phyloP scores from a whole-genome alignment of 345 rosid genomes.

The Capsella bursapastoris region DNA sequence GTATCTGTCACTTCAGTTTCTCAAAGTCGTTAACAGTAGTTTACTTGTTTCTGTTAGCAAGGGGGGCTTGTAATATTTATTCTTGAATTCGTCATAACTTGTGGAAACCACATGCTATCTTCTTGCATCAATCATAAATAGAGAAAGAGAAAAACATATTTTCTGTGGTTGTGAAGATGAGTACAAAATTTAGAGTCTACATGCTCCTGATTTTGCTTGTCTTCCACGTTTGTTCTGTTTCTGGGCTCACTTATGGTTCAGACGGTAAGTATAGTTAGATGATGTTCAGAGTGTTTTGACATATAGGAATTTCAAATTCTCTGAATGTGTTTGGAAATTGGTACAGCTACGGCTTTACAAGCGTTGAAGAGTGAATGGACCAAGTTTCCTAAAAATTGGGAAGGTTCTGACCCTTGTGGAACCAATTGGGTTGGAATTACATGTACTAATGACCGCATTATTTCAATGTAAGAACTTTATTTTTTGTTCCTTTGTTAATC shows the following conservation, averaged over 20 bases:
- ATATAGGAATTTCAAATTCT: background rate
- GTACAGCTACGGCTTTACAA: background rate
- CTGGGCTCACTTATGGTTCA: background rate
- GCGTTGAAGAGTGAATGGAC: background rate
- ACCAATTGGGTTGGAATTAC: conserved; percentile 4
- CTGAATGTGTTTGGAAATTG: background rate
- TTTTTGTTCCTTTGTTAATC: background rate
- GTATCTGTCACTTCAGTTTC: background rate
- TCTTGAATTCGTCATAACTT: background rate
- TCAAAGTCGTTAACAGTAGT: conserved; percentile 14
- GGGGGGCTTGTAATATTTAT: background rate
- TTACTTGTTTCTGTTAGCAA: background rate
- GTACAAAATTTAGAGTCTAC: conserved; percentile 42
- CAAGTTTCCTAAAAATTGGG: background rate
- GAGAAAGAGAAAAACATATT: background rate
- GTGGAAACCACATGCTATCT: background rate
- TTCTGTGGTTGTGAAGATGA: background rate
- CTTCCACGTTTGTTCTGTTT: background rate
- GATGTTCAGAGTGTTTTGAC: background rate
- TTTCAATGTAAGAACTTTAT: background rate
- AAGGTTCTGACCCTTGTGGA: conserved; percentile 11
- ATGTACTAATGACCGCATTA: background rate
- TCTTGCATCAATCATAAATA: background rate
- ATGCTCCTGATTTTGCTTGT: conserved; percentile 40
- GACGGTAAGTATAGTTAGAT: background rate